Conservation (phyloP, 768 basidiomycete species). For the Lactarius quietus region DNA sequence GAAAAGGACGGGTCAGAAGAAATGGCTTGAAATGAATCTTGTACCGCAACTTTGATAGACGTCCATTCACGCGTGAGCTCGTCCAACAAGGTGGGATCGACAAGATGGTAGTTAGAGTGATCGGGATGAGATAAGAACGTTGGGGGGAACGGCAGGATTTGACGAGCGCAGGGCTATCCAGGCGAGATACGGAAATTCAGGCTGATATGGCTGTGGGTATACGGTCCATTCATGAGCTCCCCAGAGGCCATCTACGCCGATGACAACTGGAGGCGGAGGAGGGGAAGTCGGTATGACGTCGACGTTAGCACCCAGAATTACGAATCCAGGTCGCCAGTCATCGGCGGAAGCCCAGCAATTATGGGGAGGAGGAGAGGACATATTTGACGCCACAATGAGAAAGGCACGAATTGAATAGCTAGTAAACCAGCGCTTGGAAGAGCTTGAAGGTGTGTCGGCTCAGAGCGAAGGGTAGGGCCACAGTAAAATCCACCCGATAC, state of each 20-base stretch:
- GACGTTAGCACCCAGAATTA: neutral
- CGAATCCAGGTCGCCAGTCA: neutral
- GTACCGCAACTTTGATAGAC: neutral
- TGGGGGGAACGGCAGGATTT: neutral
- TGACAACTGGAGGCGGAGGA: neutral
- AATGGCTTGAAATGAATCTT: neutral
- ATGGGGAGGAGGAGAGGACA: neutral
- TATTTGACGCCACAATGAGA: neutral
- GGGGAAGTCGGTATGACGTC: neutral
- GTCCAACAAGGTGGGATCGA: neutral
- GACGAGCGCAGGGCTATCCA: neutral
- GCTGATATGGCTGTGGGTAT: neutral
- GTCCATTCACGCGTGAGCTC: neutral
- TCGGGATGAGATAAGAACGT: neutral
- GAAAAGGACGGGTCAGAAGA: neutral
- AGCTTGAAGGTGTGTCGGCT: no score
- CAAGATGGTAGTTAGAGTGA: neutral
- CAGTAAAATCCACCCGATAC: no score
- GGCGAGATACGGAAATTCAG: neutral
- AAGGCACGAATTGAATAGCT: no score
- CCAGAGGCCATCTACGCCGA: neutral
- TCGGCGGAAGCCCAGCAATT: neutral
- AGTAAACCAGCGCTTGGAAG: no score
- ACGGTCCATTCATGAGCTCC: neutral
- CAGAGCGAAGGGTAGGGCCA: no score